These are phyloP conservation scores for Saccharomyces hybrid DNA, from an alignment of 1,139 yeast genomes.

Conservation along the genomic window DNA sequence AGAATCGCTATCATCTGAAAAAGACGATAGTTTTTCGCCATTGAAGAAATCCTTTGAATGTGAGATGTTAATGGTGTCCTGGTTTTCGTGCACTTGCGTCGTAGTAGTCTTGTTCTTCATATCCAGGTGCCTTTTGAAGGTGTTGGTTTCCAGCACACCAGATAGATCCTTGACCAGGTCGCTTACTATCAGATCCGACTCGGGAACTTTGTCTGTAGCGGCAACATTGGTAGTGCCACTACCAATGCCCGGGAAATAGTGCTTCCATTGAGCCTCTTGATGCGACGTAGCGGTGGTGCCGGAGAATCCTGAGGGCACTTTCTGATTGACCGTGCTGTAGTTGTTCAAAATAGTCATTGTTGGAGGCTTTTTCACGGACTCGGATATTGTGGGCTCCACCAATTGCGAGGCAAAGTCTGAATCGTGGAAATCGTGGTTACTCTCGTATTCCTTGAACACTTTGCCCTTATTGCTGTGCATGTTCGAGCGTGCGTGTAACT, in stretches of 20 bases:
- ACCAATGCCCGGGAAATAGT: constrained; percentile 12
- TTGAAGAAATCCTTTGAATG: not conserved
- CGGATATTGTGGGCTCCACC: constrained; percentile 11
- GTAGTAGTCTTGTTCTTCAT: not conserved
- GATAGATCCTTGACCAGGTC: constrained; percentile 25
- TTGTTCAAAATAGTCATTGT: constrained; percentile 3
- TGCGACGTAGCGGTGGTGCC: constrained; percentile 5
- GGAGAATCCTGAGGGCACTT: constrained; percentile 3
- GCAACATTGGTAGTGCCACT: not conserved
- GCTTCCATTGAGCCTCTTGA: constrained; percentile 21
- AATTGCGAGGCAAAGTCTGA: constrained; percentile 17
- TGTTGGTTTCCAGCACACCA: constrained; percentile 22
- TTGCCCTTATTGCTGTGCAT: not conserved
- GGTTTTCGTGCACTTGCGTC: not conserved
- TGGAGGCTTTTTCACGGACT: not conserved
- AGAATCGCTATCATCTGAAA: constrained; percentile 13
- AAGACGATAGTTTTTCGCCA: not conserved
- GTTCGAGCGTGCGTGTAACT: not conserved
- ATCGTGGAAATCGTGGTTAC: constrained; percentile 18
- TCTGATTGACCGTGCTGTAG: constrained; percentile 22
- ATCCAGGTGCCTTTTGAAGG: constrained; percentile 17
- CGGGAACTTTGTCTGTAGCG: constrained; percentile 6
- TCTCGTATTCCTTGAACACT: constrained; percentile 14
- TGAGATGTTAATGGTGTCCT: not conserved
- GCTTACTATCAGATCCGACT: constrained; percentile 20